Conservation (phyloP, 345 rosid genomes). For the Triadica sebifera region DNA sequence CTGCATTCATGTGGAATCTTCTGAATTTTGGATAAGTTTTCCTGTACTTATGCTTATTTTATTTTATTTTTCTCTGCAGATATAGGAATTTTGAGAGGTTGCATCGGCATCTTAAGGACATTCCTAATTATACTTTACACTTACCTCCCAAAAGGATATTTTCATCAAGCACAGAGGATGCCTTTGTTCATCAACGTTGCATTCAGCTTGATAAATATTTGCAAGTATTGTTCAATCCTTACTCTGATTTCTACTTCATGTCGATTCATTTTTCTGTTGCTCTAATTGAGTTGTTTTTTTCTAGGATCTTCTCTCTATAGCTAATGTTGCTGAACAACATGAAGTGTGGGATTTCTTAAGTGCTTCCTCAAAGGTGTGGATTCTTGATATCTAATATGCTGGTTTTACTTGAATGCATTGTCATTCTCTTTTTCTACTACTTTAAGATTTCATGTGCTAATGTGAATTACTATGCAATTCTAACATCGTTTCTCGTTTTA, state of each 20-base stretch:
- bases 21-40: constrained; percentile 17
- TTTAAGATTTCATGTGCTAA: neutral
- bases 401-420: neutral
- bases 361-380: constrained; percentile 70
- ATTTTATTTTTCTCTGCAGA: constrained; percentile 39
- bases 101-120: constrained; percentile 91
- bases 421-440: neutral
- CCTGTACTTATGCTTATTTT: constrained; percentile 15
- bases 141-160: constrained; percentile 98
- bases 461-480: constrained; percentile 12
- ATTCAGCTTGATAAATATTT: constrained; percentile 92
- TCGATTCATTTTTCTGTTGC: constrained; percentile 12
- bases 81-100: constrained; percentile 94
- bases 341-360: constrained; percentile 99
- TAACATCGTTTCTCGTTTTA: constrained; percentile 19
- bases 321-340: constrained; percentile 98
- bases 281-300: constrained; percentile 23
- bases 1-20: constrained; percentile 12
- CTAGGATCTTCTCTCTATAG: constrained; percentile 94
- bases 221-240: constrained; percentile 51
- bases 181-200: constrained; percentile 98
- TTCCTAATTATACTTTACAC: constrained; percentile 93
- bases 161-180: constrained; percentile 95
- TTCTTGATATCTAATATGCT: constrained; percentile 8
- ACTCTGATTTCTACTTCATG: constrained; percentile 18